Percentiles rank a stretch among this genome's conserved stretches.
Conservation (phyloP, 164 flowering plant genomes). For the Annona cherimola region DNA sequence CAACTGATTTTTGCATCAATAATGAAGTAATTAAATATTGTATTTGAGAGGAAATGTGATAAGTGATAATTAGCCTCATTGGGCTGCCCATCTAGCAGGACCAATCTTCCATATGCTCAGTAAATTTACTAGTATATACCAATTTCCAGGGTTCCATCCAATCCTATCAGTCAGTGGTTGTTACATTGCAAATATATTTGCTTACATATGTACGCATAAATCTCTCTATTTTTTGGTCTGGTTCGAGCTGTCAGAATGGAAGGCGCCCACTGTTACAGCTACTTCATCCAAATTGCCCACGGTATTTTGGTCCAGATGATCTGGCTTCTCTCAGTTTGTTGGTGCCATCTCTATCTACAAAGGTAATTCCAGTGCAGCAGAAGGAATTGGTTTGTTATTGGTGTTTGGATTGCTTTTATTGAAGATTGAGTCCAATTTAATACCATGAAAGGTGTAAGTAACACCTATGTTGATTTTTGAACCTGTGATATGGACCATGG, state of each 20-base stretch:
- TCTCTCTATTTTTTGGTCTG: constrained; percentile 3
- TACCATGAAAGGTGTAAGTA: neutral
- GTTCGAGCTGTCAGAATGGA: constrained; percentile 50
- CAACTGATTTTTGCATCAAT: neutral
- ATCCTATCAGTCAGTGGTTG: neutral
- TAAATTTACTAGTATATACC: neutral
- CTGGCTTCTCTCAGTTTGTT: constrained; percentile 47
- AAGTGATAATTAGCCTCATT: neutral
- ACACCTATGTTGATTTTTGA: neutral
- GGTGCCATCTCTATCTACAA: constrained; percentile 54
- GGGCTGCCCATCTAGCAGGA: neutral
- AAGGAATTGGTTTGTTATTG: neutral
- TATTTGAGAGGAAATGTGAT: neutral
- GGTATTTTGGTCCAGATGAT: constrained; percentile 73
- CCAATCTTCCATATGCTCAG: neutral
- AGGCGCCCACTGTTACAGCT: constrained; percentile 75
- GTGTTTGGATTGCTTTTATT: neutral
- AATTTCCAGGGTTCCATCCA: neutral
- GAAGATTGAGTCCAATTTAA: neutral
- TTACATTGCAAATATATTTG: neutral
- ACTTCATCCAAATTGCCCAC: constrained; percentile 78
- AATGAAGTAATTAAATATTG: neutral
- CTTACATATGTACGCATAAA: neutral
- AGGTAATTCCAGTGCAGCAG: constrained; percentile 29
- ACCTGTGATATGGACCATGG: neutral